Conservation (phyloP, 2,329 filamentous ascomycete genomes). For the Akanthomyces dipterigenus region DNA sequence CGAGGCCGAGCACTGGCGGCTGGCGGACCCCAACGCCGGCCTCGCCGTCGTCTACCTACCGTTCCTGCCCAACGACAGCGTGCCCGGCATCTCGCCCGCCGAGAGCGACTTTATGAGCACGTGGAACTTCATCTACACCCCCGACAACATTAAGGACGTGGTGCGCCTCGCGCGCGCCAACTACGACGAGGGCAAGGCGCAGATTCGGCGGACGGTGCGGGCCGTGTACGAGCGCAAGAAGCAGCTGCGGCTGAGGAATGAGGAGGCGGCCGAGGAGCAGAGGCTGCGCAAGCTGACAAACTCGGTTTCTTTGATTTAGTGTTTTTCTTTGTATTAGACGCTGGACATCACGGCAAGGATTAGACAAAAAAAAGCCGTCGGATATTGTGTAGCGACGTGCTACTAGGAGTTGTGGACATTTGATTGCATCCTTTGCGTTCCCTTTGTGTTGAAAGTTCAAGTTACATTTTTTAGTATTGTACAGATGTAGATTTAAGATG, state of each 20-base stretch:
- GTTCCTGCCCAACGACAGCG: slow-evolving; percentile 73
- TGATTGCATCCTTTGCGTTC: slow-evolving; percentile 17
- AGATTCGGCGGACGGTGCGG: slow-evolving; percentile 69
- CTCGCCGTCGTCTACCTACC: slow-evolving; percentile 89
- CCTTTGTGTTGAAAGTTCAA: slow-evolving; percentile 23
- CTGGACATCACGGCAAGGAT: neutral
- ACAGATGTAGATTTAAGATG: slow-evolving; percentile 28
- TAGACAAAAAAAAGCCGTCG: neutral
- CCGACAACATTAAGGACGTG: slow-evolving; percentile 80
- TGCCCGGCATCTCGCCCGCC: slow-evolving; percentile 75
- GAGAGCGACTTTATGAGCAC: slow-evolving; percentile 83
- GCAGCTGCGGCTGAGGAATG: slow-evolving; percentile 51
- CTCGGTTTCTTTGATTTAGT: neutral
- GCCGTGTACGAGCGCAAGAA: slow-evolving; percentile 94
- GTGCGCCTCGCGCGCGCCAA: slow-evolving; percentile 79
- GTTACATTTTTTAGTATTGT: slow-evolving; percentile 29
- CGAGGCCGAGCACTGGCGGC: slow-evolving; percentile 59
- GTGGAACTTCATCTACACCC: slow-evolving; percentile 97
- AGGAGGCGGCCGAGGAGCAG: slow-evolving; percentile 23
- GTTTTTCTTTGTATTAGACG: neutral
- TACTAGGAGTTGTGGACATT: neutral
- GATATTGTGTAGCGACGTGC: neutral
- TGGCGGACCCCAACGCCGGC: slow-evolving; percentile 69
- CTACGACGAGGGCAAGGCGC: slow-evolving; percentile 73
- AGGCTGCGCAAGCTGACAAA: neutral